Evolutionary conservation across 2,329 filamentous ascomycete genomes (phyloP).

Genomic region (Cytospora chrysosperma): DNA sequence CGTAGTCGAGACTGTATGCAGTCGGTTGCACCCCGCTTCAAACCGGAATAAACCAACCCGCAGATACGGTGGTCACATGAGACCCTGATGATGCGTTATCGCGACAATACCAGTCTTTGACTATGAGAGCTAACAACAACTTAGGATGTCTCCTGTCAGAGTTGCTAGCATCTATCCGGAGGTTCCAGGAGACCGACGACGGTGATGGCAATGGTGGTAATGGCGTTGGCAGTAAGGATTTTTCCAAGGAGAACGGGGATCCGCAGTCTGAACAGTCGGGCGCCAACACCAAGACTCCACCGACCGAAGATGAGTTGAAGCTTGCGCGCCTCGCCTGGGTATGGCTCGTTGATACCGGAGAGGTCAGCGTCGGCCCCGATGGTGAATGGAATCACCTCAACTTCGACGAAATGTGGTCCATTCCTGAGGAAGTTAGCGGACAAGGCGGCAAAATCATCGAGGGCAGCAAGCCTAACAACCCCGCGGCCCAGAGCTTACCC

Average conservation of each 20-base stretch:
- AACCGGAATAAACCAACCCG: neutral
- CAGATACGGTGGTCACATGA: neutral
- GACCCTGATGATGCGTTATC: neutral
- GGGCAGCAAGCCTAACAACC: neutral
- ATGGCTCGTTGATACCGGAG: slow-evolving; percentile 40
- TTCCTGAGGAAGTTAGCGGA: slow-evolving; percentile 34
- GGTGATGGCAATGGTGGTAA: neutral
- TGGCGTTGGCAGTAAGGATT: neutral
- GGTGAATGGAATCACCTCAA: slow-evolving; percentile 38
- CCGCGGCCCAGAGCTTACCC: neutral
- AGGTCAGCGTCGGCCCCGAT: slow-evolving; percentile 40
- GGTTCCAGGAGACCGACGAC: slow-evolving; percentile 21
- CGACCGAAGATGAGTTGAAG: slow-evolving; percentile 33
- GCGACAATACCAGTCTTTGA: neutral
- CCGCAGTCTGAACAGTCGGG: neutral
- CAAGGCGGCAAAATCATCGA: neutral
- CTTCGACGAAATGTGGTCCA: slow-evolving; percentile 40
- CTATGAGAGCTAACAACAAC: slow-evolving; percentile 6
- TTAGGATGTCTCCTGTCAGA: slow-evolving; percentile 26
- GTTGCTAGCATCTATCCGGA: slow-evolving; percentile 27
- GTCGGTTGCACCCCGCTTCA: neutral
- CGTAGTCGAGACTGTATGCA: neutral
- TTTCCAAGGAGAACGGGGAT: neutral
- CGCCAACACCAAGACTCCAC: slow-evolving; percentile 4
- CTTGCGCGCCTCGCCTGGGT: slow-evolving; percentile 43